Conservation (phyloP, 306 rosid species). For the Sicyos baderoa region DNA sequence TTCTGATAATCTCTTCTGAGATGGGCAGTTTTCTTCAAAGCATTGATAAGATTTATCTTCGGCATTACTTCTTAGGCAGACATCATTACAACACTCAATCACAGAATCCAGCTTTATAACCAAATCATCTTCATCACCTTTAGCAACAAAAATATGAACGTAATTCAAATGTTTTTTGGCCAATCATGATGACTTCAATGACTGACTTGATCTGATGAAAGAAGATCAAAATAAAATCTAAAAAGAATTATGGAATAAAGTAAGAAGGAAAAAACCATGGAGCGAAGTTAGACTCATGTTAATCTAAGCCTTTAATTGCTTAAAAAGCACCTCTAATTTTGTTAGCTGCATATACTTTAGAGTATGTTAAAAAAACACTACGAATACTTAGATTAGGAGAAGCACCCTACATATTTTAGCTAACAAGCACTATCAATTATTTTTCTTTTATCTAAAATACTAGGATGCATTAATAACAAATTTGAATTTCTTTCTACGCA, state of each 20-base stretch:
- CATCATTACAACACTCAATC: slow-evolving; percentile 57
- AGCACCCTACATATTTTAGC: neutral
- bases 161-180: slow-evolving; percentile 3
- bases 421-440: neutral
- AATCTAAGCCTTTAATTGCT: neutral
- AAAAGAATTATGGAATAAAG: neutral
- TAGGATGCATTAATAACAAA: neutral
- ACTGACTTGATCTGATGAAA: neutral
- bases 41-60: slow-evolving; percentile 30
- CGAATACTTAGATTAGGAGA: neutral
- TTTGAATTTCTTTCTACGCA: neutral
- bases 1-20: slow-evolving; percentile 46
- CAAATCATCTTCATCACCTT: slow-evolving; percentile 50
- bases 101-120: slow-evolving; percentile 50
- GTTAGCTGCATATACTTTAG: neutral
- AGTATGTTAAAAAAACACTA: neutral
- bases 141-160: slow-evolving; percentile 26
- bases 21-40: slow-evolving; percentile 30
- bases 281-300: neutral
- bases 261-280: neutral
- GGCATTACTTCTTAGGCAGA: slow-evolving; percentile 21
- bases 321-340: neutral
- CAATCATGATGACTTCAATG: neutral
- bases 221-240: neutral
- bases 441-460: slow-evolving; percentile 8